Percentiles rank a stretch among this genome's conserved stretches.
phyloP scores from a whole-genome alignment of 2,329 filamentous ascomycete species.

The Colletotrichum cordylinicola region DNA sequence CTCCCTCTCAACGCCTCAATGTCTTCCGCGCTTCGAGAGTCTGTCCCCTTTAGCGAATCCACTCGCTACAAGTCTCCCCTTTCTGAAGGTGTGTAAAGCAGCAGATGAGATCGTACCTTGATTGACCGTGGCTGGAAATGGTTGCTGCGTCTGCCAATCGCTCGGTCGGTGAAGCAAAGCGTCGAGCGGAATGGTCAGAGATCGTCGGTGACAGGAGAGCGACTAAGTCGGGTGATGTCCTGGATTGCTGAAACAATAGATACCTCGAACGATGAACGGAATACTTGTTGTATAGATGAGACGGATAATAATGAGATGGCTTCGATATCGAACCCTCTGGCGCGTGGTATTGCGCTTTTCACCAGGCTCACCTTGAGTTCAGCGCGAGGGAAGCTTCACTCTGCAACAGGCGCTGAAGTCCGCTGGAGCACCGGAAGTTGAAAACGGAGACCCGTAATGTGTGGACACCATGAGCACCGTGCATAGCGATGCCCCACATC shows the following conservation, averaged over 20 bases:
- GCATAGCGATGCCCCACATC: neutral
- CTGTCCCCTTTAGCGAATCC: slow-evolving; percentile 3
- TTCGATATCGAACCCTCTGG: neutral
- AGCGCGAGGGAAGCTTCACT: slow-evolving; percentile 14
- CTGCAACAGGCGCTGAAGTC: slow-evolving; percentile 15
- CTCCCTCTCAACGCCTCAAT: neutral
- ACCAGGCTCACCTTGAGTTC: slow-evolving; percentile 7
- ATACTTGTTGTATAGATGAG: neutral
- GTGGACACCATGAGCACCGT: slow-evolving; percentile 17
- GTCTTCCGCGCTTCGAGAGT: neutral
- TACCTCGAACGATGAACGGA: neutral
- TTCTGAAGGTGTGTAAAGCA: neutral
- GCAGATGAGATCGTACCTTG: neutral
- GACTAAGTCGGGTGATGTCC: neutral
- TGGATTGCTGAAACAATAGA: neutral
- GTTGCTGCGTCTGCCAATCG: neutral
- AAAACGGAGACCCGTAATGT: slow-evolving; percentile 13
- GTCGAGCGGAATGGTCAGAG: neutral
- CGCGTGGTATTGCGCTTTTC: neutral
- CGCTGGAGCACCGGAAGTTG: slow-evolving; percentile 14
- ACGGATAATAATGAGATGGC: neutral
- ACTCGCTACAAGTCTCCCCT: neutral
- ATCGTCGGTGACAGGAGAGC: slow-evolving; percentile 4
- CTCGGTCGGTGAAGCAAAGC: slow-evolving; percentile 1
- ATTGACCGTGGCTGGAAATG: neutral